These are phyloP conservation scores for Glycine tomentella DNA, from an alignment of 306 rosid species.

Conservation along the genomic window DNA sequence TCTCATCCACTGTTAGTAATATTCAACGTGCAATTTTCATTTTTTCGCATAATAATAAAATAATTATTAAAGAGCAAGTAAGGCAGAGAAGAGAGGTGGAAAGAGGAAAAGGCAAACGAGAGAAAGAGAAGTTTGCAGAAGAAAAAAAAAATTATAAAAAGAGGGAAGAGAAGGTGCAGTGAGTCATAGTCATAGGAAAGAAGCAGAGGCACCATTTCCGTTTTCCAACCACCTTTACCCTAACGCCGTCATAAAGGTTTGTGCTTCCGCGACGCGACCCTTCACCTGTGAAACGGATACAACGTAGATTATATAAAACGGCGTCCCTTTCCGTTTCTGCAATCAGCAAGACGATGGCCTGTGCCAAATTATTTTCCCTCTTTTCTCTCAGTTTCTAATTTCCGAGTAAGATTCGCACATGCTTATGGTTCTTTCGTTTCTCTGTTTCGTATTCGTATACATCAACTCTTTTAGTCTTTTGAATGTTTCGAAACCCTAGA, in stretches of 20 bases:
- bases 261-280: constrained; percentile 35
- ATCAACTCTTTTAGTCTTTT: neutral
- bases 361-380: constrained; percentile 17
- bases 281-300: neutral
- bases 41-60: neutral
- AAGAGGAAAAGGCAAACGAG: neutral
- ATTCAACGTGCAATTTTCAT: constrained; percentile 1
- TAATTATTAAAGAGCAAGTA: neutral
- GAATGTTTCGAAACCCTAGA: constrained; percentile 51
- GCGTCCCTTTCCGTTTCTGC: constrained; percentile 45
- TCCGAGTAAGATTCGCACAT: constrained; percentile 41
- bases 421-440: neutral
- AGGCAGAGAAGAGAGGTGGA: neutral
- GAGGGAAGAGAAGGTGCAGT: neutral
- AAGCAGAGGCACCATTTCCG: constrained; percentile 27
- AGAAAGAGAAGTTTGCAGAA: neutral
- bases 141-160: neutral
- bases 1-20: neutral
- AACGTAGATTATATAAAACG: constrained; percentile 38
- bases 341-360: constrained; percentile 20
- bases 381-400: constrained; percentile 17
- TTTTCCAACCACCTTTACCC: neutral
- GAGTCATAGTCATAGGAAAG: constrained; percentile 25
- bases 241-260: constrained; percentile 55
- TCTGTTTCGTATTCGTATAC: neutral